Base-by-base conservation (phyloP, 495 filamentous ascomycete genomes). In the Trichoderma asperelloides region DNA sequence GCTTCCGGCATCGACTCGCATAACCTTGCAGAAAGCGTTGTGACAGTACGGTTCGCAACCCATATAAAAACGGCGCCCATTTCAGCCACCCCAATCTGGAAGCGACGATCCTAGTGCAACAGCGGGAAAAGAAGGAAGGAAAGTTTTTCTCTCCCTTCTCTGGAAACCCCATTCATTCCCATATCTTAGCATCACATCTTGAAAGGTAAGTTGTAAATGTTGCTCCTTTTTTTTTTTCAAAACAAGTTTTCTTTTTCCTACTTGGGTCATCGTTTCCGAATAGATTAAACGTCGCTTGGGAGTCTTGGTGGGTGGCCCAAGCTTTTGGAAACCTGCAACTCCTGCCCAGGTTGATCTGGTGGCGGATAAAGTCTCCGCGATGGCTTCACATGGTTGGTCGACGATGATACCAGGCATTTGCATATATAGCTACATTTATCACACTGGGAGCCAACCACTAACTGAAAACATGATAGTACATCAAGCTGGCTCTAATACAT, bases 301-400 rank as follows among this genome's bases (percentile, higher is more conserved):
- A n/a, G 9, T 60, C 23, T 60, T 27, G 55, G 27, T 28, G 55
- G 55, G 55, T 60, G 55, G 55, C 55, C 55, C 55, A 60, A 60
- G 55, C 55, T 60, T 25, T 30, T 4, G 23, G 55, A n/a, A 30
- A 60, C 8, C 2, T 30, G 27, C 55, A 60, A 27, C 55, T 60
- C 55, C 55, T 18, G 55, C 55, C 49, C 18, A 55, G 7, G 49
- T 55, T 11, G 49, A 25, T 55, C 21, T n/a, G 47, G 47, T 60
- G 55, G 27, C 55, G 25, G 55, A 30, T 28, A 13, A 27, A 30
- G 55, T 30, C 12, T 30, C 27, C 16, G 55, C 27, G 55, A 28
- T 60, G 55, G 55, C 55, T 60, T 60, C 55, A 60, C 4, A 60
- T 6, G 12, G 55, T 8, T 1, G 49, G 21, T n/a, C 8, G 21